phyloP scores from a whole-genome alignment of 225 moss, liverwort and hornwort genomes.

The Neckera pumila region DNA sequence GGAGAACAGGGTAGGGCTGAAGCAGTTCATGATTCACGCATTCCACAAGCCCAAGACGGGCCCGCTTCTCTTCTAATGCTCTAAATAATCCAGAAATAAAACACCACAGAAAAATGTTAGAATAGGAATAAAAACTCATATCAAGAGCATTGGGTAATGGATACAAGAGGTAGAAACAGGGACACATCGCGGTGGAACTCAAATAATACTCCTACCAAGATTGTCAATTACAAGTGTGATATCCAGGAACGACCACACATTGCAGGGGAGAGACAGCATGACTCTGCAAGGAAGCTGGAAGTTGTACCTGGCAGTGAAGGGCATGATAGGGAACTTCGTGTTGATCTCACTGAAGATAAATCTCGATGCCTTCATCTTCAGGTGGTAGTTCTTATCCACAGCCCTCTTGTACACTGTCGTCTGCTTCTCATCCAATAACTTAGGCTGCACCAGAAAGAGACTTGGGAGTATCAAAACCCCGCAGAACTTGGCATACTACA shows the following conservation, averaged over 20 bases:
- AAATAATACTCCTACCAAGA: neutral
- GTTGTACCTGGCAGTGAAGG: conserved; percentile 83
- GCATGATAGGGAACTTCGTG: conserved; percentile 96
- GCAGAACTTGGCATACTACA: neutral
- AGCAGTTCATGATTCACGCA: conserved; percentile 97
- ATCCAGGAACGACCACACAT: neutral
- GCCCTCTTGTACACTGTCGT: conserved; percentile 98
- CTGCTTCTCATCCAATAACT: conserved; percentile 90
- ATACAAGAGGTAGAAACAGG: neutral
- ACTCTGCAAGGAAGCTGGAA: neutral
- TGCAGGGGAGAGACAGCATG: neutral
- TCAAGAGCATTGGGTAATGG: neutral
- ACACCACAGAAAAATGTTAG: neutral
- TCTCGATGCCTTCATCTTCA: conserved; percentile 98
- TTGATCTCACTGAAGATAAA: conserved; percentile 99
- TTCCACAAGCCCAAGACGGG: conserved; percentile 96
- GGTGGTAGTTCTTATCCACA: conserved; percentile 66
- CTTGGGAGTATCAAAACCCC: neutral
- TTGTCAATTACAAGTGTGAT: neutral
- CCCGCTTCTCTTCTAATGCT: conserved; percentile 97
- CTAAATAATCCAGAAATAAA: conserved; percentile 12
- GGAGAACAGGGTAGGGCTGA: conserved; percentile 94
- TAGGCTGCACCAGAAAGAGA: conserved; percentile 47
- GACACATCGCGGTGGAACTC: neutral
- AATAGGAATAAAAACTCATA: neutral